Evolutionary conservation across 2,329 filamentous ascomycete species (phyloP).

Genomic region (Aschersonia sp.): DNA sequence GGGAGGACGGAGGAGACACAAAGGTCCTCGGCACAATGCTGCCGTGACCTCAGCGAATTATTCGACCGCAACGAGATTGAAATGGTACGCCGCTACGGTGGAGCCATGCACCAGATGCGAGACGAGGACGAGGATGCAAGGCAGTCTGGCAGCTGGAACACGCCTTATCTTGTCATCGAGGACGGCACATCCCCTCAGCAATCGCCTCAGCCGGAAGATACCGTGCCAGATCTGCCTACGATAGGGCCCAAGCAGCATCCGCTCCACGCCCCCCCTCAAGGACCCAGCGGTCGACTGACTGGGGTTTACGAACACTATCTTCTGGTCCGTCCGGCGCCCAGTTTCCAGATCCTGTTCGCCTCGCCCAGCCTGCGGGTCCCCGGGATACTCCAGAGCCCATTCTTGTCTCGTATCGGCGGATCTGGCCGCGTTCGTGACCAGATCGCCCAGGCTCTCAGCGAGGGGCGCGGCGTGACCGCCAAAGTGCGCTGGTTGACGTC

Average conservation of each 20-base stretch:
- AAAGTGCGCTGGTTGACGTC: conserved; percentile 52
- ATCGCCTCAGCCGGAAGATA: background rate
- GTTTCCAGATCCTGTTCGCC: conserved; percentile 51
- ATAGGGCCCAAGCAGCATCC: background rate
- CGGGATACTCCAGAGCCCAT: conserved; percentile 47
- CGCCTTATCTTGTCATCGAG: background rate
- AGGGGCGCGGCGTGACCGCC: conserved; percentile 57
- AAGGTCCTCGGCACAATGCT: background rate
- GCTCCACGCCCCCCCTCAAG: conserved; percentile 2
- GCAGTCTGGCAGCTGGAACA: background rate
- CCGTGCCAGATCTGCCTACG: background rate
- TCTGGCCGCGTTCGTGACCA: conserved; percentile 29
- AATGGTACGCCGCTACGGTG: background rate
- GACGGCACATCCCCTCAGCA: background rate
- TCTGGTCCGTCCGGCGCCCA: conserved; percentile 50
- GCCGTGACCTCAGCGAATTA: background rate
- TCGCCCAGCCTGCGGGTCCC: conserved; percentile 51
- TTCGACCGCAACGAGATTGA: background rate
- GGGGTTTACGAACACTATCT: conserved; percentile 39
- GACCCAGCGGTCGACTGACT: conserved; percentile 9
- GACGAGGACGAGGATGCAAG: background rate
- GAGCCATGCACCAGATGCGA: background rate
- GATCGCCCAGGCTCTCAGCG: conserved; percentile 40
- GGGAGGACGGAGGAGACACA: background rate
- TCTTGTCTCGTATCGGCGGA: conserved; percentile 38